phyloP scores from a whole-genome alignment of 306 rosid genomes.

The Casuarina equisetifolia region DNA sequence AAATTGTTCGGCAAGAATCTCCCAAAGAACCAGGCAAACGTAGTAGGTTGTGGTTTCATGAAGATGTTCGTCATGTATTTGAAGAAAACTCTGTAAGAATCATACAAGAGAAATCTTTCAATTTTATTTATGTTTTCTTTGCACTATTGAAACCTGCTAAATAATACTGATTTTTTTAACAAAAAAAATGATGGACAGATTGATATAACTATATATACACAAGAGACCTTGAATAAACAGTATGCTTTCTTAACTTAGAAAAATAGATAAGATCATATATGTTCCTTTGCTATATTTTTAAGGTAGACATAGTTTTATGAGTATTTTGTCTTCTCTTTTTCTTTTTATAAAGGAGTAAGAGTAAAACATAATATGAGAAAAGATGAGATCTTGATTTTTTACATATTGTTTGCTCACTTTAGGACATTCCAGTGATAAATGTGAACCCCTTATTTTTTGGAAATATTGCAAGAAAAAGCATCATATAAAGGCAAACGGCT shows the following conservation, averaged over 20 bases:
- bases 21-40: constrained; percentile 24
- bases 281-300: not conserved
- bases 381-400: too few relatives aligned
- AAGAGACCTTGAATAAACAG: not conserved
- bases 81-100: not conserved
- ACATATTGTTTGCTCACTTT: not conserved
- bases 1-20: constrained; percentile 31
- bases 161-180: too few relatives aligned
- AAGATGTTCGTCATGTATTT: constrained; percentile 32
- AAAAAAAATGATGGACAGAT: not conserved
- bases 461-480: not conserved
- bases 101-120: not conserved
- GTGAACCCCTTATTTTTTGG: not conserved
- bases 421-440: not conserved
- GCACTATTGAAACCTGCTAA: constrained; percentile 36
- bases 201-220: too few relatives aligned
- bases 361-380: too few relatives aligned
- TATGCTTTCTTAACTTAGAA: too few relatives aligned
- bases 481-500: not conserved
- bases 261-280: too few relatives aligned
- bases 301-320: not conserved
- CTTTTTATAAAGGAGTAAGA: not conserved
- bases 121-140: constrained; percentile 20
- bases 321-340: too few relatives aligned
- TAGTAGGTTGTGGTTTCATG: constrained; percentile 34